These are phyloP conservation scores for Abelmoschus esculentus DNA, from an alignment of 345 rosid genomes.

Conservation along the genomic window DNA sequence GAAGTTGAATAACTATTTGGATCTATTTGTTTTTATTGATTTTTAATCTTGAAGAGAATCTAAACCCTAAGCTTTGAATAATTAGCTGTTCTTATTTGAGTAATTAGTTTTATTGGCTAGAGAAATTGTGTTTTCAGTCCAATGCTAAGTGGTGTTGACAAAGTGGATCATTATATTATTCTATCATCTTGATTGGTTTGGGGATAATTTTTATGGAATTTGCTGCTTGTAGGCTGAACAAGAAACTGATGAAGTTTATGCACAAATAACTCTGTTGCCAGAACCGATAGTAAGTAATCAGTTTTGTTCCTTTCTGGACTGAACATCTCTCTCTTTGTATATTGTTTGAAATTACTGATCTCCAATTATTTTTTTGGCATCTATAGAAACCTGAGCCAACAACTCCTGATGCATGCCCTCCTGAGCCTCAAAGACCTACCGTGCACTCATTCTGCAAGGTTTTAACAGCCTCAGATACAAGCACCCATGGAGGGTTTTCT, in stretches of 20 bases:
- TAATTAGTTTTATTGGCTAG: neutral
- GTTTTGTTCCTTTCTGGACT: conserved; percentile 9
- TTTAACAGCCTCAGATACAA: conserved; percentile 94
- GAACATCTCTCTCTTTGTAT: conserved; percentile 4
- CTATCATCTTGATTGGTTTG: conserved; percentile 5
- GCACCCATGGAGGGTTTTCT: conserved; percentile 97
- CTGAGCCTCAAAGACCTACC: conserved; percentile 38
- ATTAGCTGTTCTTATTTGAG: neutral
- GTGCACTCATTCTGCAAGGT: conserved; percentile 81
- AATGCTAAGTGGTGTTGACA: conserved; percentile 2
- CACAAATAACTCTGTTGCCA: conserved; percentile 77
- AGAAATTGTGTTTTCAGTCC: neutral
- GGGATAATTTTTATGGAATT: conserved; percentile 5
- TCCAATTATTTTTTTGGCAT: neutral
- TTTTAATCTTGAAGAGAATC: neutral
- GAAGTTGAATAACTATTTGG: neutral
- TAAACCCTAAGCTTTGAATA: neutral
- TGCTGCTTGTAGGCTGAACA: conserved; percentile 64
- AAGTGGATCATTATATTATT: conserved; percentile 2
- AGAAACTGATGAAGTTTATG: conserved; percentile 96
- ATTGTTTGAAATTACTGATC: conserved; percentile 4
- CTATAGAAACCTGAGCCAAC: conserved; percentile 53
- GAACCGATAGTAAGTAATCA: conserved; percentile 43
- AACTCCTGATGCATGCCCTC: conserved; percentile 36
- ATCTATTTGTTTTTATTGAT: neutral